Evolutionary conservation across 495 filamentous ascomycete species (phyloP).

Genomic region (Hypoxylon crocopeplum): DNA sequence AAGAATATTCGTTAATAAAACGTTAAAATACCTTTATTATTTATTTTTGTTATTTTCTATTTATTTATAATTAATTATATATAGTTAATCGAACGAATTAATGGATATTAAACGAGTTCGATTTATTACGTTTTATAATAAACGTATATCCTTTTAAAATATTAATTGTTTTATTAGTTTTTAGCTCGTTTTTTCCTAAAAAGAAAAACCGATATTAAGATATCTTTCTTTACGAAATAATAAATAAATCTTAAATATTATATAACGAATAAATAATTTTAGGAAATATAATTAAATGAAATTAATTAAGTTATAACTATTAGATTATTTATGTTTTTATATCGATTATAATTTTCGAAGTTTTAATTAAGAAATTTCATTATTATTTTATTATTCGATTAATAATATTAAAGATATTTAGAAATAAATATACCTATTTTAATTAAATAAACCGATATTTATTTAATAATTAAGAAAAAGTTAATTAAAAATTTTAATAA

Average conservation of each 20-base stretch:
- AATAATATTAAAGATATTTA: conserved; percentile 41
- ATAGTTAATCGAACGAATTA: conserved; percentile 52
- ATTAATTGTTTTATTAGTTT: conserved; percentile 44
- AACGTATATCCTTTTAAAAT: conserved; percentile 53
- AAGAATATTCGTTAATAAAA: conserved; percentile 43
- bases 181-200: not conserved
- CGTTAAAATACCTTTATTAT: conserved; percentile 37
- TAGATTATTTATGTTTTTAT: conserved; percentile 39
- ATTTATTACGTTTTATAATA: conserved; percentile 37
- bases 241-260: conserved; percentile 50
- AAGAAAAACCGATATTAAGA: conserved; percentile 45
- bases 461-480: conserved; percentile 55
- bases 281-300: conserved; percentile 48
- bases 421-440: conserved; percentile 38
- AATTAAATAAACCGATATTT: conserved; percentile 57
- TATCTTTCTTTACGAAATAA: conserved; percentile 48
- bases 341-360: conserved; percentile 31
- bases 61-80: conserved; percentile 51
- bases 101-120: conserved; percentile 48
- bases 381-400: conserved; percentile 21
- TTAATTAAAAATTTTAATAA: conserved; percentile 48
- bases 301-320: conserved; percentile 46
- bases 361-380: conserved; percentile 34
- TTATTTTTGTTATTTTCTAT: conserved; percentile 37
- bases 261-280: conserved; percentile 44